Evolutionary conservation across 768 basidiomycete species (phyloP), one percentile per base, ranked within the genome.

Genomic region (Amanita pseudoporphyria): DNA sequence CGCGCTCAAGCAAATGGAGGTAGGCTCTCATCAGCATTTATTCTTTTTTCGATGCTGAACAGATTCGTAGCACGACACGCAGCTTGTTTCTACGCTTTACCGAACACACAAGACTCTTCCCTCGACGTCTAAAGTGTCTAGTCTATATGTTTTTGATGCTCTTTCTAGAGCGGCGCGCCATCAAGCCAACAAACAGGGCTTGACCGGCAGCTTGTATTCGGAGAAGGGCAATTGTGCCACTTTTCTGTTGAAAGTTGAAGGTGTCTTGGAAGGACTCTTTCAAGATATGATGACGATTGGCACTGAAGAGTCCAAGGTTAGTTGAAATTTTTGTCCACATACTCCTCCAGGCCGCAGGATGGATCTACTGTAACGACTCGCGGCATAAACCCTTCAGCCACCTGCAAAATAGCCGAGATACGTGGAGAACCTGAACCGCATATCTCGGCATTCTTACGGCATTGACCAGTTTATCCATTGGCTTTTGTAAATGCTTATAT

Each of bases 101-200:
- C 85, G 88, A 50, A 86, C 84, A 9, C 94, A 97, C 70, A 90
- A 87, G 65, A 77, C 82, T 7, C 72, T 95, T 31, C 68, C 81
- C 3, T 65, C 77, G 13, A 57, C 74, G 9, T 72, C 76, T 54
- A 95, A 97, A 63, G 78, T 94, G 52, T 81, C 79, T 33, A 92
- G 91, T 67, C 73, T 99, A 44, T 99, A 98, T 66, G 81, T 85
- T 35, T 89, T 99, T 62, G 94, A 99, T 67, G 88, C 94, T 16
- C 74, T 99, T 53, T 79, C 90, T 37, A 82, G 95, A 51, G 92
- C 84, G 14, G 90, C 91, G 16, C 76, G 81, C 52, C 71, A 71
- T 52, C 73, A 81, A 41, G 79, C 72, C 39, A 80, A 70, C 58
- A 93, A 92, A 63, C 76, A 78, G 46, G 71, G 73, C 45, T 61